A percentile compares a stretch with the other conserved stretches of the same genome.
phyloP scores from a whole-genome alignment of 805 yeast genomes.

The Vanderwaltozyma tropicalis region DNA sequence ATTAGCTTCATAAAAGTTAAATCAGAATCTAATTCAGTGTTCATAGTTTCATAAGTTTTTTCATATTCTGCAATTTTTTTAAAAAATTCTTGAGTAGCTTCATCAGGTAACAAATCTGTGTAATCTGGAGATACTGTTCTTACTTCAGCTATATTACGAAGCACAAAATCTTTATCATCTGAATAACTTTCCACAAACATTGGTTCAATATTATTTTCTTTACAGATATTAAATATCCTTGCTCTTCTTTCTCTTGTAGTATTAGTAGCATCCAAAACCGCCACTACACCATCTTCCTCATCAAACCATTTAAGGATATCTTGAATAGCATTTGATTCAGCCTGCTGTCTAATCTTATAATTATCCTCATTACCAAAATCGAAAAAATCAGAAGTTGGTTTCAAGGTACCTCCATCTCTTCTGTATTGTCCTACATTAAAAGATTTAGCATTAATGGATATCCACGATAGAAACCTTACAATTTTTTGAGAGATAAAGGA shows the following conservation, averaged over 20 bases:
- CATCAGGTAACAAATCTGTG: constrained; percentile 52
- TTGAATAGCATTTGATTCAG: constrained; percentile 58
- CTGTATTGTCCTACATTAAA: constrained; percentile 87
- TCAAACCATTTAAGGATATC: constrained; percentile 85
- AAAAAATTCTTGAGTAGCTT: constrained; percentile 62
- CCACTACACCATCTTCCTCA: constrained; percentile 75
- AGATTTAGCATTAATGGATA: constrained; percentile 73
- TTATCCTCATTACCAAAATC: constrained; percentile 59
- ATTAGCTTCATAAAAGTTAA: constrained; percentile 79
- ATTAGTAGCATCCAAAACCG: constrained; percentile 89
- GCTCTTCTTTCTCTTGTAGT: constrained; percentile 65
- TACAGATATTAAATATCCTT: constrained; percentile 49
- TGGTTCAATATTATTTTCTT: constrained; percentile 67
- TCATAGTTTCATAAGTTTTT: constrained; percentile 66
- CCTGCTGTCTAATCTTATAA: constrained; percentile 49
- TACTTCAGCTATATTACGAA: constrained; percentile 75
- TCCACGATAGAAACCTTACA: constrained; percentile 86
- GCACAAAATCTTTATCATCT: constrained; percentile 66
- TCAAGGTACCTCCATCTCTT: constrained; percentile 42
- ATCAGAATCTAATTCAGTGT: constrained; percentile 44
- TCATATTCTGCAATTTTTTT: constrained; percentile 68
- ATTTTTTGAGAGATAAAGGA: constrained; percentile 90
- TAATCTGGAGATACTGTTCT: constrained; percentile 84
- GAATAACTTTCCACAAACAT: constrained; percentile 90
- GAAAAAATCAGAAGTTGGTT: constrained; percentile 64